Evolutionary conservation across 2,329 filamentous ascomycete species (phyloP), one percentile per base, ranked within the genome.

Genomic region (Incumbomyces lentus): DNA sequence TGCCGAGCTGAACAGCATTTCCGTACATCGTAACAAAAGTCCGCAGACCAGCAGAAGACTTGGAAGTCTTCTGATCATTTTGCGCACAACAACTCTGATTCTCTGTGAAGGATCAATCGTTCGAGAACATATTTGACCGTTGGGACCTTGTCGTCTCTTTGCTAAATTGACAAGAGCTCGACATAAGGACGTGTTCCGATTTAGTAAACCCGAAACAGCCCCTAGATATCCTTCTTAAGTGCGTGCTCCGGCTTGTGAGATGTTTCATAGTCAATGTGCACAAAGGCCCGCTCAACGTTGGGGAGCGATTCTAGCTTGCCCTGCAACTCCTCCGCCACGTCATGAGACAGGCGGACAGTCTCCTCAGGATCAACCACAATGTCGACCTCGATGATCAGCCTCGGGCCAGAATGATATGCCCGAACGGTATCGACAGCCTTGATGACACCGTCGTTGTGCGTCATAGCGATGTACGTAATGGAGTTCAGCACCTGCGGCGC

Each of bases 181-280:
- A 26, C 22, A 26, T 8, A 26, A 8, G 8, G 22, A 26, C 8
- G 22, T 26, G n/a, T 26, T 26, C 22, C 22, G 5, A 26, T 8
- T 4, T 26, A 26, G 8, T 26, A 26, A 8, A 4, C 22, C 4
- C 8, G 8, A 8, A 26, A 12, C 12, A 12, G 12, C 26, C 6
- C 29, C 41, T 60, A 80, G 39, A 81, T 59, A 55, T 81, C 78
- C 66, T 82, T 82, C 63, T 82, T 82, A 62, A 78, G 63, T 52
- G 76, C 81, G 62, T 82, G 89, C 70, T 95, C 89, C 0, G 90
- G 90, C 64, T 92, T 89, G 65, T 96, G 92, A 14, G 84, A 88
- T 3, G 89, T 95, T 70, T 96, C 92, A 58, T 93, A 96, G 64
- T 98, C 92, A 14, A 95, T 89, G 64, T 98, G 92, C 16, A 96